These are phyloP conservation scores for Trametes coccinea DNA, from an alignment of 768 basidiomycete species.

Conservation along the genomic window DNA sequence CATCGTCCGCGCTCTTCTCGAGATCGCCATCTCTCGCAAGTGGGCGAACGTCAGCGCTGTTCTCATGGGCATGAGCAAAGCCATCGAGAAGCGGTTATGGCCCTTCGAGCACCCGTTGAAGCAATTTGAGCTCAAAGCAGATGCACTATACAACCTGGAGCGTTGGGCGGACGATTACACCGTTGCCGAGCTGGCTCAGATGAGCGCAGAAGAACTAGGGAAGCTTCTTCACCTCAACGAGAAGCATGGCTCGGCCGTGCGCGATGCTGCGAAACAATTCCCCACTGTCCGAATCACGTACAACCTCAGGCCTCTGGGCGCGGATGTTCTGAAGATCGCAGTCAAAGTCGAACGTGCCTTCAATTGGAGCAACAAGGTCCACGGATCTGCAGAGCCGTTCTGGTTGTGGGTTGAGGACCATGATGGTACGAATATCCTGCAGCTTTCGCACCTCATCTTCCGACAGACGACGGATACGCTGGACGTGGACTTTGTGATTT, in stretches of 20 bases:
- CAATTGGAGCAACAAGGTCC: constrained; percentile 75
- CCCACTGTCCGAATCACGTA: constrained; percentile 69
- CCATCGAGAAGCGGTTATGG: constrained; percentile 91
- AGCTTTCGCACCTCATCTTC: constrained; percentile 71
- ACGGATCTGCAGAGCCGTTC: constrained; percentile 81
- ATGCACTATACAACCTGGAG: constrained; percentile 76
- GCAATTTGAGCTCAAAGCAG: constrained; percentile 75
- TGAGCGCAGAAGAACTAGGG: constrained; percentile 71
- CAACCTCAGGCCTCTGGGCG: constrained; percentile 76
- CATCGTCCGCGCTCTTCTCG: constrained; percentile 90
- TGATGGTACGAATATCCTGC: constrained; percentile 78
- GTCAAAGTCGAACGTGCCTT: constrained; percentile 68
- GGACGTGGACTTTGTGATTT: constrained; percentile 77
- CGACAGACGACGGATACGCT: constrained; percentile 61
- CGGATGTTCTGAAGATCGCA: constrained; percentile 78
- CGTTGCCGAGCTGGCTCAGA: constrained; percentile 66
- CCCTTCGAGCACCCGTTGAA: constrained; percentile 89
- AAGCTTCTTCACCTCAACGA: constrained; percentile 85
- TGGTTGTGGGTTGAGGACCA: constrained; percentile 96
- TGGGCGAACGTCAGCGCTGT: constrained; percentile 83
- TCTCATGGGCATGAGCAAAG: constrained; percentile 90
- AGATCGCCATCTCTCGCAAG: constrained; percentile 90
- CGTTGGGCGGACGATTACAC: constrained; percentile 81
- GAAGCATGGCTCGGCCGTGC: constrained; percentile 75
- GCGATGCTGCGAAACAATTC: constrained; percentile 80